Evolutionary conservation across 2,329 filamentous ascomycete species (phyloP).

Genomic region (Pseudopyrenochaeta lycopersici): DNA sequence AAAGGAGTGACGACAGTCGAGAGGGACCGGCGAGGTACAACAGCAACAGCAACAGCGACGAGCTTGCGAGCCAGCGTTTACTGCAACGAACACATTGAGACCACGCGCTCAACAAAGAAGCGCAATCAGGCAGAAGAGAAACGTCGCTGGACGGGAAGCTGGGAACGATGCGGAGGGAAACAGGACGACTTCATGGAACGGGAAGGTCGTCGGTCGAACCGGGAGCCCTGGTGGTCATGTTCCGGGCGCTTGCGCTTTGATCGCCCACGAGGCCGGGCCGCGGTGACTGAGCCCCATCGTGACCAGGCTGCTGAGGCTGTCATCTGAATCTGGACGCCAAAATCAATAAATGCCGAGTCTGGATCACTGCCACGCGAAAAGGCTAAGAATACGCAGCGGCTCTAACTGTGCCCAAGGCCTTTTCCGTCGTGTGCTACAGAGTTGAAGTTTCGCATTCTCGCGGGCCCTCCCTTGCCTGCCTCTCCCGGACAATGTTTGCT

Average conservation of each 20-base stretch:
- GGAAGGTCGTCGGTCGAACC: conserved; percentile 22
- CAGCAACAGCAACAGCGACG: neutral
- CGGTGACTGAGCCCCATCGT: neutral
- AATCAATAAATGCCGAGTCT: neutral
- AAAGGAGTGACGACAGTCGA: conserved; percentile 47
- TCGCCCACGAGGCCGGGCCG: conserved; percentile 5
- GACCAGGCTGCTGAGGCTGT: conserved; percentile 15
- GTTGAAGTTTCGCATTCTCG: neutral
- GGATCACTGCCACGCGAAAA: neutral
- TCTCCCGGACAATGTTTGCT: too few relatives aligned
- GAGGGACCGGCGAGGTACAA: conserved; percentile 12
- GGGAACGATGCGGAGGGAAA: neutral
- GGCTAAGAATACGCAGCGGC: too few relatives aligned
- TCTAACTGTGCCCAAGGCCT: too few relatives aligned
- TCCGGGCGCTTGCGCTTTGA: conserved; percentile 22
- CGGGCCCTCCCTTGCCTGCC: neutral
- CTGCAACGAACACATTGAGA: conserved; percentile 12
- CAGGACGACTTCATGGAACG: conserved; percentile 15
- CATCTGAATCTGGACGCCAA: neutral
- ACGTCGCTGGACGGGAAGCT: neutral
- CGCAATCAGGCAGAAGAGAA: neutral
- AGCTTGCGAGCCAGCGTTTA: neutral
- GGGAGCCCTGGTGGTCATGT: conserved; percentile 10
- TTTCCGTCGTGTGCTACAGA: neutral
- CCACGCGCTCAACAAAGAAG: neutral